These are phyloP conservation scores for Eucalyptus tenuipes DNA, from an alignment of 345 rosid species.

Conservation along the genomic window DNA sequence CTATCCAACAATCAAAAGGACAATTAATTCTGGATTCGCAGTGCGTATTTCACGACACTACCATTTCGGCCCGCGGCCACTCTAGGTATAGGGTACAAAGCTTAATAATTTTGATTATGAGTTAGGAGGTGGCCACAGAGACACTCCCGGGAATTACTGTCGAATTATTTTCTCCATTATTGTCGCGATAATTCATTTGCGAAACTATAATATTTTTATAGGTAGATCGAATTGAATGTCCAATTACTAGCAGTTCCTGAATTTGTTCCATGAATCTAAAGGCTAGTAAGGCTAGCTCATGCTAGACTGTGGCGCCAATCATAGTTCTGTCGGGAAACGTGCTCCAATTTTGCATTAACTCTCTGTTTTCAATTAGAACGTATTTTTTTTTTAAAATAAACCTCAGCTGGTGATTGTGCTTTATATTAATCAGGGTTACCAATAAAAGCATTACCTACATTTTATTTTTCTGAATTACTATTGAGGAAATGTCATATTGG, in stretches of 20 bases:
- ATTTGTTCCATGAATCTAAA: background rate
- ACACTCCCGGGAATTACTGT: background rate
- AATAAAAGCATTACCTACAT: background rate
- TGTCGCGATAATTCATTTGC: background rate
- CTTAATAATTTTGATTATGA: background rate
- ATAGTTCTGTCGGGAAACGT: background rate
- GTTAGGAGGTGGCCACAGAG: background rate
- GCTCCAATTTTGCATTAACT: background rate
- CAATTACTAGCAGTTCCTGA: background rate
- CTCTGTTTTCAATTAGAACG: background rate
- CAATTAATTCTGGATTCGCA: background rate
- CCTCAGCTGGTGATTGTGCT: background rate
- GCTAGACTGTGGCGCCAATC: background rate
- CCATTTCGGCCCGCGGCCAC: background rate
- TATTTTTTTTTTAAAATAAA: background rate
- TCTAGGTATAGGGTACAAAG: background rate
- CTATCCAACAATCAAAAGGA: background rate
- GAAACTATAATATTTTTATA: background rate
- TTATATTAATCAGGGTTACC: background rate
- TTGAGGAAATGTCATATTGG: background rate
- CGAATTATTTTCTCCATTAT: background rate
- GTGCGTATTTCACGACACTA: accelerated
- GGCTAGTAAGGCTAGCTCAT: background rate
- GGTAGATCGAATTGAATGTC: background rate
- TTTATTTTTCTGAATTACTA: background rate